phyloP scores from a whole-genome alignment of 192 early-diverging fungal species.

The Piromyces finnis region DNA sequence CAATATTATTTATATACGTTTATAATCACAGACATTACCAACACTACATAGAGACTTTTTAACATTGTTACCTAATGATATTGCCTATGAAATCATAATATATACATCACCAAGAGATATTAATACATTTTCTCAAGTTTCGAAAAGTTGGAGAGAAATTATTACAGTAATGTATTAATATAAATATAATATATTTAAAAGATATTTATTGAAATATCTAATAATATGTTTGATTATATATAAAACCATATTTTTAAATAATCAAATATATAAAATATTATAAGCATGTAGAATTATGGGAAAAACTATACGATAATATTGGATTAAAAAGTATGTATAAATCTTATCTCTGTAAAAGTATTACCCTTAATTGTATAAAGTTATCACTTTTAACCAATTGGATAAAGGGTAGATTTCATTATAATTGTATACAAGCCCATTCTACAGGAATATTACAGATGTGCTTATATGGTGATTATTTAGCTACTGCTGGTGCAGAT shows the following conservation, averaged over 20 bases:
- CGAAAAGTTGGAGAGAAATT: neutral
- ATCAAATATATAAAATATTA: too few species aligned
- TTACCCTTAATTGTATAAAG: neutral
- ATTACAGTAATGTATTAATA: neutral
- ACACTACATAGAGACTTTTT: neutral
- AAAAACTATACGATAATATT: neutral
- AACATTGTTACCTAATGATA: neutral
- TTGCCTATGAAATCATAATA: neutral
- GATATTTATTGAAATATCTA: too few species aligned
- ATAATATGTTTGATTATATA: too few species aligned
- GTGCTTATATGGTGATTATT: neutral
- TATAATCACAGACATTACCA: neutral
- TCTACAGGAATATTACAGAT: neutral
- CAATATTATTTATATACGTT: too few species aligned
- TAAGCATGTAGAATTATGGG: neutral
- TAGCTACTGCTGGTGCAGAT: neutral
- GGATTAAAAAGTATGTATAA: neutral
- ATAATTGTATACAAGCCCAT: neutral
- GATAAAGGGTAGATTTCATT: neutral
- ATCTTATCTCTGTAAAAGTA: neutral
- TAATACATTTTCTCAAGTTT: neutral
- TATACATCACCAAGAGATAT: neutral
- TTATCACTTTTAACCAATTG: neutral
- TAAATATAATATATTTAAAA: too few species aligned
- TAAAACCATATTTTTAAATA: too few species aligned